These are phyloP conservation scores for Peltaster fructicola DNA, from an alignment of 2,329 filamentous ascomycete genomes.

Conservation along the genomic window DNA sequence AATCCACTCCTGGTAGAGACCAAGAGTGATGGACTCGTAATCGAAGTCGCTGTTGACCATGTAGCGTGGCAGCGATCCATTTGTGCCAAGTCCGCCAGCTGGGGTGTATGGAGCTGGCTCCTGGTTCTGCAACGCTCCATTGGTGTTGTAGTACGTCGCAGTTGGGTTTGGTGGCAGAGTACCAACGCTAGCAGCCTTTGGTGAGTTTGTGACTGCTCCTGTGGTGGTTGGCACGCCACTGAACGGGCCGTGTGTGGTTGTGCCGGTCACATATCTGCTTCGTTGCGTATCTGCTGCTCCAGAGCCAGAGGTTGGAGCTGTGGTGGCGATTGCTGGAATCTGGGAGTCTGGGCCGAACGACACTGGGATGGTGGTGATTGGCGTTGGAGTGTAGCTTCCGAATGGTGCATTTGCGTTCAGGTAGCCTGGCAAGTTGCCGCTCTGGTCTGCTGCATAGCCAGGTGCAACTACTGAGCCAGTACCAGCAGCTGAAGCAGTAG, in stretches of 20 bases:
- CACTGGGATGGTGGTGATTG: conserved; percentile 20
- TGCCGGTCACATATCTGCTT: conserved; percentile 34
- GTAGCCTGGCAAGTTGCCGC: conserved; percentile 23
- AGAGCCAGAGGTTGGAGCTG: conserved; percentile 13
- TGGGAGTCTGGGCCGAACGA: conserved; percentile 28
- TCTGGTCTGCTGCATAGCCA: conserved; percentile 9
- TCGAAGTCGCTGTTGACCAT: conserved; percentile 68
- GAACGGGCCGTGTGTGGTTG: conserved; percentile 52
- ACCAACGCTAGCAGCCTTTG: conserved; percentile 40
- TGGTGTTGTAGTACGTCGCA: conserved; percentile 51
- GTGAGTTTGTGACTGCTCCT: conserved; percentile 45
- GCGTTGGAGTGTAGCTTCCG: conserved; percentile 17
- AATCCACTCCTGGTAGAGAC: conserved; percentile 68
- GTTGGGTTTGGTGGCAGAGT: conserved; percentile 39
- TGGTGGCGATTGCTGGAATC: conserved; percentile 21
- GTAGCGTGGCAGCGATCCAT: conserved; percentile 60
- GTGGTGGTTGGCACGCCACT: conserved; percentile 49
- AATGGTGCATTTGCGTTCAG: conserved; percentile 27
- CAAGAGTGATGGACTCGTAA: conserved; percentile 58
- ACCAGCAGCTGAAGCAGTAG: conserved; percentile 2
- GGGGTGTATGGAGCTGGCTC: conserved; percentile 58
- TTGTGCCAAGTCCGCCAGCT: conserved; percentile 54
- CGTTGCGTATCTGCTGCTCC: conserved; percentile 26
- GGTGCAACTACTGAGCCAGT: conserved; percentile 1
- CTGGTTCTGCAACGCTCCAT: conserved; percentile 49